phyloP scores from a whole-genome alignment of 768 basidiomycete species.

The Collybia mongolica region DNA sequence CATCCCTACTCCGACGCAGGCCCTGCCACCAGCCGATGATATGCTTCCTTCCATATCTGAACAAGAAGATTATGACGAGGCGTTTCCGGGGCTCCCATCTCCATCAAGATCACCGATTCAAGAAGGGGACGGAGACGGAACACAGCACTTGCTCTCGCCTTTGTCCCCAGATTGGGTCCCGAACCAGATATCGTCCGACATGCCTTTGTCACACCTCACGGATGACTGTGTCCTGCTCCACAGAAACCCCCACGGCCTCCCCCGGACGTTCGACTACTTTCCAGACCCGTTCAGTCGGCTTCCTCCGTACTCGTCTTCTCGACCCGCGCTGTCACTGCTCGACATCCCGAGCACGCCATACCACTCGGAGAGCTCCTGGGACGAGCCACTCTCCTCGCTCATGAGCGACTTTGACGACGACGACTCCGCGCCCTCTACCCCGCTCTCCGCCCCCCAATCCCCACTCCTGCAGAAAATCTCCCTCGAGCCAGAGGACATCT shows the following conservation, averaged over 20 bases:
- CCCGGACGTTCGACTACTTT: too few relatives aligned
- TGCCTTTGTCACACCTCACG: slow-evolving; percentile 3
- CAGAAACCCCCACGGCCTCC: too few relatives aligned
- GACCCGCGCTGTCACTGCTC: slow-evolving; percentile 13
- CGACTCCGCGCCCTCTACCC: slow-evolving; percentile 18
- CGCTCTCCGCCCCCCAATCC: slow-evolving; percentile 14
- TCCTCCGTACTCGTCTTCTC: slow-evolving; percentile 1
- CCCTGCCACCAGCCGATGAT: slow-evolving; percentile 33
- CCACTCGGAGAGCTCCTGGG: slow-evolving; percentile 9
- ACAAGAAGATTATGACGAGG: slow-evolving; percentile 7
- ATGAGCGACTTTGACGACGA: slow-evolving; percentile 11
- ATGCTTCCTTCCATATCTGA: slow-evolving; percentile 6
- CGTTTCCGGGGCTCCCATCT: too few relatives aligned
- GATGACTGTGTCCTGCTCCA: neutral
- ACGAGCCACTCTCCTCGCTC: slow-evolving; percentile 3
- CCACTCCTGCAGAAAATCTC: slow-evolving; percentile 7
- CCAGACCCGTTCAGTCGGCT: too few relatives aligned
- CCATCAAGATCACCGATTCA: too few relatives aligned
- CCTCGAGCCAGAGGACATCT: slow-evolving; percentile 1
- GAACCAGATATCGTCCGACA: slow-evolving; percentile 5
- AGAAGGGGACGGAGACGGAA: neutral
- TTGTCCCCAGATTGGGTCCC: slow-evolving; percentile 16
- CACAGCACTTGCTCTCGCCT: slow-evolving; percentile 9
- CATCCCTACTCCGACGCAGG: slow-evolving; percentile 32
- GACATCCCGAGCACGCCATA: slow-evolving; percentile 11